phyloP scores from a whole-genome alignment of 2,329 filamentous ascomycete species.

The Remersonia thermophila region DNA sequence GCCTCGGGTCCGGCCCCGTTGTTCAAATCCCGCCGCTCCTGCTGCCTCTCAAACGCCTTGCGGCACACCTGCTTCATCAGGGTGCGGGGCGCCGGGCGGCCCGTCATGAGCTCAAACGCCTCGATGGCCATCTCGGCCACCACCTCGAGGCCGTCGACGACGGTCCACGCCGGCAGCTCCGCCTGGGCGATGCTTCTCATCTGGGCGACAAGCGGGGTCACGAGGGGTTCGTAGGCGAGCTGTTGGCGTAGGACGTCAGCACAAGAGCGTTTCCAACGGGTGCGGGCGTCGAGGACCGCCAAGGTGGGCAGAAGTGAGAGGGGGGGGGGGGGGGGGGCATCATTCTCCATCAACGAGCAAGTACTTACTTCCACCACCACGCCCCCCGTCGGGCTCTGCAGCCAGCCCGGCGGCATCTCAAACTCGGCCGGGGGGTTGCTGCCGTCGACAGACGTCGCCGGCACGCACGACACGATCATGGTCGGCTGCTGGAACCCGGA shows the following conservation, averaged over 20 bases:
- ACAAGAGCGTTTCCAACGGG: too few species aligned
- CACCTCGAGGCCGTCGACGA: constrained; percentile 60
- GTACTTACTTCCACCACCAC: constrained; percentile 52
- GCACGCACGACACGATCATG: constrained; percentile 60
- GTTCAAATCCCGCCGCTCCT: constrained; percentile 1
- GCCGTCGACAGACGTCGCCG: constrained; percentile 49
- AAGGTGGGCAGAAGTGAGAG: constrained; percentile 5
- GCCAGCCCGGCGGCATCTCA: constrained; percentile 56
- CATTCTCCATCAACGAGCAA: too few species aligned
- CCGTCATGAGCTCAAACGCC: constrained; percentile 66
- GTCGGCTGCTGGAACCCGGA: constrained; percentile 49
- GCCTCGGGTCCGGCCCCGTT: too few species aligned
- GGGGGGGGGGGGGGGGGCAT: too few species aligned
- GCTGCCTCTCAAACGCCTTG: constrained; percentile 15
- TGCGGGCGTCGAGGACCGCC: background rate
- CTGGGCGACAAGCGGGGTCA: constrained; percentile 56
- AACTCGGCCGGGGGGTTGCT: constrained; percentile 50
- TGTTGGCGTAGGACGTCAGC: too few species aligned
- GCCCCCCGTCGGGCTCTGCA: constrained; percentile 57
- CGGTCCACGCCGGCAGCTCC: constrained; percentile 50
- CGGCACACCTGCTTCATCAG: constrained; percentile 52
- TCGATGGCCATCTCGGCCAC: constrained; percentile 64
- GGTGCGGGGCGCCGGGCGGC: constrained; percentile 54
- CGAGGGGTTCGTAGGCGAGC: constrained; percentile 58
- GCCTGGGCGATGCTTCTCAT: constrained; percentile 38